Conservation (phyloP, 352 stramenopile species). For the Pythium oligandrum region DNA sequence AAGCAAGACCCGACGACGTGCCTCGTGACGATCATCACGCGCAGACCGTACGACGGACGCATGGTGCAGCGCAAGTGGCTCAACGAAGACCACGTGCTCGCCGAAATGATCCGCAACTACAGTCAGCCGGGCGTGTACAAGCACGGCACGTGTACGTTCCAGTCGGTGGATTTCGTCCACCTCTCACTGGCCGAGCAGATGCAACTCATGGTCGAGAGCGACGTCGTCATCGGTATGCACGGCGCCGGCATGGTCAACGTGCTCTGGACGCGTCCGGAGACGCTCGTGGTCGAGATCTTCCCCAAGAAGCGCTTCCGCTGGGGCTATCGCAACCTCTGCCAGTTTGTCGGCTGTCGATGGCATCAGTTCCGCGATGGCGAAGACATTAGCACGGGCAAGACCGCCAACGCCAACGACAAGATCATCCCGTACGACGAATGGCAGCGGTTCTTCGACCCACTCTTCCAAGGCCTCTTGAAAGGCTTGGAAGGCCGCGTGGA, state of each 20-base stretch:
- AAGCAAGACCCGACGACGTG: neutral
- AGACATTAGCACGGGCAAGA: conserved; percentile 18
- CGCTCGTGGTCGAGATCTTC: conserved; percentile 73
- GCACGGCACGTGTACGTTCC: conserved; percentile 26
- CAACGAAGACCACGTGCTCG: conserved; percentile 24
- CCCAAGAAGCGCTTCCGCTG: conserved; percentile 40
- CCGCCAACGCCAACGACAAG: conserved; percentile 51
- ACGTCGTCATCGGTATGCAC: conserved; percentile 82
- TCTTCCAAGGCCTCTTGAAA: conserved; percentile 17
- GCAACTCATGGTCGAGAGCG: conserved; percentile 47
- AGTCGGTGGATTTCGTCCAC: conserved; percentile 61
- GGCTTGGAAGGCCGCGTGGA: too few relatives aligned
- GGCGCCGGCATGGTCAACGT: conserved; percentile 78
- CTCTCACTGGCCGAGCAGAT: conserved; percentile 61
- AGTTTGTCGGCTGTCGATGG: conserved; percentile 65
- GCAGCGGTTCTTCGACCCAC: conserved; percentile 42
- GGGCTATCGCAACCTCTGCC: conserved; percentile 76
- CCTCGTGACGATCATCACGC: conserved; percentile 22
- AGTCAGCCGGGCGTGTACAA: neutral
- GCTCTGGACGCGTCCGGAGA: conserved; percentile 46
- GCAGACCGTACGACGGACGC: conserved; percentile 15
- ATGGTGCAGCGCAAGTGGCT: conserved; percentile 20
- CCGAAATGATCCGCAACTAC: conserved; percentile 13
- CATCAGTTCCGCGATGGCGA: conserved; percentile 30
- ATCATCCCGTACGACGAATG: conserved; percentile 44